Conservation (phyloP, 768 basidiomycete species). For the Kwoniella heveanensis region DNA sequence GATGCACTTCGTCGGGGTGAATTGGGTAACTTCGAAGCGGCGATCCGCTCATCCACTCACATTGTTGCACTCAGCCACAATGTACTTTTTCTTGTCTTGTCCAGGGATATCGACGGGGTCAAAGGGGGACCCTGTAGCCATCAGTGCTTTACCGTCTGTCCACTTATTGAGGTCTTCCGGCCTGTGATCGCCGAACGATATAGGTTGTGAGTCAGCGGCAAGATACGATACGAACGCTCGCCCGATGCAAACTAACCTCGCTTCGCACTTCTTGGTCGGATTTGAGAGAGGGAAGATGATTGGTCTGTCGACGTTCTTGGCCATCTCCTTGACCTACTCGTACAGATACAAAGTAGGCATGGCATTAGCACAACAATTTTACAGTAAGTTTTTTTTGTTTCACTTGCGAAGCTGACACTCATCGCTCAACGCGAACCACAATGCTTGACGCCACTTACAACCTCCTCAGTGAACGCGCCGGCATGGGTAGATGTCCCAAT, state of each 20-base stretch:
- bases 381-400: too few relatives aligned
- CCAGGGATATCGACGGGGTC: conserved; percentile 61
- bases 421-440: too few relatives aligned
- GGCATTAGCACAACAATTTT: too few relatives aligned
- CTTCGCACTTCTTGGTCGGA: conserved; percentile 73
- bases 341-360: too few relatives aligned
- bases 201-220: too few relatives aligned
- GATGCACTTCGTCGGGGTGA: too few relatives aligned
- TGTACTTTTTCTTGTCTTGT: conserved; percentile 59
- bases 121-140: conserved; percentile 86
- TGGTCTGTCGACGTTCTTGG: conserved; percentile 68
- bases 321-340: conserved; percentile 62
- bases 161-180: conserved; percentile 59
- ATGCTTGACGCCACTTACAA: too few relatives aligned
- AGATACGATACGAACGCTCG: too few relatives aligned
- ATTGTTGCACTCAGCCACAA: conserved; percentile 55
- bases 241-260: conserved; percentile 48
- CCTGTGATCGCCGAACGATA: too few relatives aligned
- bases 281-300: conserved; percentile 85
- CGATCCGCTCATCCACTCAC: conserved; percentile 30
- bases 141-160: conserved; percentile 75
- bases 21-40: too few relatives aligned
- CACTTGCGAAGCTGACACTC: too few relatives aligned
- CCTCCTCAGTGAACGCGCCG: conserved; percentile 75
- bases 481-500: conserved; percentile 80